Evolutionary conservation across 148 eudicot species (phyloP).

Genomic region (Bassia scoparia): DNA sequence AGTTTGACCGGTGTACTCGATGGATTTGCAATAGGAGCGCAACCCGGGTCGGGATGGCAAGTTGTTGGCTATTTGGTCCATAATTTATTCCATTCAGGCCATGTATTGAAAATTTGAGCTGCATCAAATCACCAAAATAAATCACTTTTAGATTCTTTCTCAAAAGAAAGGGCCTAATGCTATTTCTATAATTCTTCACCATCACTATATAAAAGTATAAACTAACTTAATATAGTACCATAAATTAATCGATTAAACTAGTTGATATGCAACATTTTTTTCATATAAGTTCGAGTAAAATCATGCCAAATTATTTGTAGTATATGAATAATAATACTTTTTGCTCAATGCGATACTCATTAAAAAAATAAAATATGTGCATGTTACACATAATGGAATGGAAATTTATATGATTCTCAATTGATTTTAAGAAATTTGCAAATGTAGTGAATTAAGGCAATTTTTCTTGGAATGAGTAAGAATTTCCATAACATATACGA

Average conservation of each 20-base stretch:
- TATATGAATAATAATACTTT: too few species aligned
- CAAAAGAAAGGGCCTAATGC: background rate
- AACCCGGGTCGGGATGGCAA: conserved; percentile 65
- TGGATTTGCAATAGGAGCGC: conserved; percentile 45
- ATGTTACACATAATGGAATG: too few species aligned
- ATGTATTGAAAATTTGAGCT: conserved; percentile 33
- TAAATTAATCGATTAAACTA: too few species aligned
- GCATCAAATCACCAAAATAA: conserved; percentile 9
- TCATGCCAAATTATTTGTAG: too few species aligned
- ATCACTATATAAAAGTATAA: too few species aligned
- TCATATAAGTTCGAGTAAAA: too few species aligned
- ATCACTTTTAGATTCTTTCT: background rate
- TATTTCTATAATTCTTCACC: background rate
- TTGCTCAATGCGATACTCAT: too few species aligned
- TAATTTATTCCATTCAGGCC: conserved; percentile 69
- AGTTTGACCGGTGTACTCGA: conserved; percentile 64
- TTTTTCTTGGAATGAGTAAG: background rate
- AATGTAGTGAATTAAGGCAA: background rate
- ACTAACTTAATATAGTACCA: background rate
- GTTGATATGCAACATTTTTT: too few species aligned
- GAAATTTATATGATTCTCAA: too few species aligned
- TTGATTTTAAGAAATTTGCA: too few species aligned
- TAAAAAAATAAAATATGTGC: too few species aligned
- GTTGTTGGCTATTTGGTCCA: conserved; percentile 85
- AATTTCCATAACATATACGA: background rate